Conservation (phyloP, 495 filamentous ascomycete species). For the Trichodelitschia bisporula region DNA sequence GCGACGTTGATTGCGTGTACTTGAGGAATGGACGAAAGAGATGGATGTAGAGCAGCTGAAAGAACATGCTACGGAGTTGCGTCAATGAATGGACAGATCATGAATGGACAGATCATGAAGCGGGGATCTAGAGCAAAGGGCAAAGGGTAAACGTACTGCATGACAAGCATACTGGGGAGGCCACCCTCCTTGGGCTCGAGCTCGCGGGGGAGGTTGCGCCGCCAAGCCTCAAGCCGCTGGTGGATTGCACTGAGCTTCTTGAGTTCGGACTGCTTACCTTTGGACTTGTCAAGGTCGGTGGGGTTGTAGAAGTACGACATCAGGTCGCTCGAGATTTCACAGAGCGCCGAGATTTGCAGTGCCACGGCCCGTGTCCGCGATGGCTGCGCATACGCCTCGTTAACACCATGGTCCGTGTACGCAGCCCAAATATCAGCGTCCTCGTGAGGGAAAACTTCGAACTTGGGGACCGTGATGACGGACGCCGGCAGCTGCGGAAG, state of each 20-base stretch:
- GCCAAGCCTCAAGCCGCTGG: slow-evolving; percentile 76
- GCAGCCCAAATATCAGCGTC: slow-evolving; percentile 70
- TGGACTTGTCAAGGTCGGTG: slow-evolving; percentile 27
- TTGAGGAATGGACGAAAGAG: slow-evolving; percentile 92
- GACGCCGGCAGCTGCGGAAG: slow-evolving; percentile 63
- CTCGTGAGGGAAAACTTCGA: slow-evolving; percentile 75
- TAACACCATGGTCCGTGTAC: slow-evolving; percentile 63
- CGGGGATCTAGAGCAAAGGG: not conserved
- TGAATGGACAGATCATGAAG: not conserved
- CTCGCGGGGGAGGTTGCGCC: slow-evolving; percentile 61
- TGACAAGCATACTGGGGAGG: slow-evolving; percentile 67
- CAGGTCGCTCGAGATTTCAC: slow-evolving; percentile 82
- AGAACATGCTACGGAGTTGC: slow-evolving; percentile 54
- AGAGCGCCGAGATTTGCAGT: slow-evolving; percentile 57
- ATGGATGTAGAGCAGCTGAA: slow-evolving; percentile 87
- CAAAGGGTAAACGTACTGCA: slow-evolving; percentile 50
- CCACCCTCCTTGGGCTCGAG: slow-evolving; percentile 76
- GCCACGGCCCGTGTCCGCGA: slow-evolving; percentile 64
- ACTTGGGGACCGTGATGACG: slow-evolving; percentile 62
- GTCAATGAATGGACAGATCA: not conserved
- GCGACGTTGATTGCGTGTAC: slow-evolving; percentile 55
- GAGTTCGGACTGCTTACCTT: slow-evolving; percentile 52
- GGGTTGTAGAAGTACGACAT: slow-evolving; percentile 83
- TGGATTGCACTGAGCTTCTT: slow-evolving; percentile 87
- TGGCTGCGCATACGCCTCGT: slow-evolving; percentile 44